Conservation (phyloP, 805 yeast genomes). For the Yarrowia yakushimensis region DNA sequence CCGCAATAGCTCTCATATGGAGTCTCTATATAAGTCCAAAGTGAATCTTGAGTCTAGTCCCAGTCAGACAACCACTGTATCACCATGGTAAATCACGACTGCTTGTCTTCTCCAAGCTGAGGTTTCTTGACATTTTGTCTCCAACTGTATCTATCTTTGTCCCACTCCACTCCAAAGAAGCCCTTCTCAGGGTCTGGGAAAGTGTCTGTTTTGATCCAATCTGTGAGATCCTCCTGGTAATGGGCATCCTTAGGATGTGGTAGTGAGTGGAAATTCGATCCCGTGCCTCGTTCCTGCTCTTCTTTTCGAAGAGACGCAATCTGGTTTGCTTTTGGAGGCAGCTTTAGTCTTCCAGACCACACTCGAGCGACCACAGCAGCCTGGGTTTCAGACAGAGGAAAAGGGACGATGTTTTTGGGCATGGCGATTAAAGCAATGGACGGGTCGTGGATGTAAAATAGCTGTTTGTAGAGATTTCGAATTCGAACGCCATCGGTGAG, state of each 20-base stretch:
- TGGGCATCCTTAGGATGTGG: constrained; percentile 56
- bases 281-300: constrained; percentile 46
- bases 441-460: constrained; percentile 55
- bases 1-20: no score
- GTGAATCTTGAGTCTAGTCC: no score
- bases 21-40: no score
- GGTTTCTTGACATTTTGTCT: neutral
- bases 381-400: constrained; percentile 50
- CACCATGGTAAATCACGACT: no score
- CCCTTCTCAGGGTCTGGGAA: neutral
- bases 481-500: constrained; percentile 49
- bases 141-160: neutral
- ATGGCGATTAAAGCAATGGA: constrained; percentile 60
- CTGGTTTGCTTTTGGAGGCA: constrained; percentile 53
- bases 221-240: constrained; percentile 37
- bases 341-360: constrained; percentile 50
- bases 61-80: no score
- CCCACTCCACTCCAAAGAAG: constrained; percentile 22
- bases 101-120: neutral
- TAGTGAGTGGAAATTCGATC: constrained; percentile 51
- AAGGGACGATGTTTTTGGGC: constrained; percentile 35
- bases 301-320: constrained; percentile 42
- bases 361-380: constrained; percentile 63
- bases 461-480: constrained; percentile 38
- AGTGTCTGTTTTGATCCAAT: neutral